Evolutionary conservation across 306 rosid genomes (phyloP).

Genomic region (Prunus persica): Prunus_persica_NCBIv2 NC_034012.1:3672001-3672500

Average conservation of each 20-base stretch:
- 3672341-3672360: background rate
- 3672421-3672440: background rate
- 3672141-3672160: background rate
- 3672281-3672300: background rate
- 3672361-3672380: background rate
- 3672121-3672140: background rate
- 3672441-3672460: background rate
- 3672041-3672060: background rate
- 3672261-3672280: background rate
- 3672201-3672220: background rate
- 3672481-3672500: constrained; percentile 18
- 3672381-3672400: background rate
- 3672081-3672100: background rate
- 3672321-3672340: background rate
- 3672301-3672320: background rate
- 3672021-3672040: background rate
- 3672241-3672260: background rate
- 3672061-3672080: background rate
- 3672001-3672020: background rate
- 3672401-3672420: background rate
- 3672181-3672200: background rate
- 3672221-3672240: background rate
- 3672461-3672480: background rate
- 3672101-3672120: background rate
- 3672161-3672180: background rate